Base-by-base conservation (phyloP, 768 basidiomycete species). In the Kwoniella bestiolae region DNA sequence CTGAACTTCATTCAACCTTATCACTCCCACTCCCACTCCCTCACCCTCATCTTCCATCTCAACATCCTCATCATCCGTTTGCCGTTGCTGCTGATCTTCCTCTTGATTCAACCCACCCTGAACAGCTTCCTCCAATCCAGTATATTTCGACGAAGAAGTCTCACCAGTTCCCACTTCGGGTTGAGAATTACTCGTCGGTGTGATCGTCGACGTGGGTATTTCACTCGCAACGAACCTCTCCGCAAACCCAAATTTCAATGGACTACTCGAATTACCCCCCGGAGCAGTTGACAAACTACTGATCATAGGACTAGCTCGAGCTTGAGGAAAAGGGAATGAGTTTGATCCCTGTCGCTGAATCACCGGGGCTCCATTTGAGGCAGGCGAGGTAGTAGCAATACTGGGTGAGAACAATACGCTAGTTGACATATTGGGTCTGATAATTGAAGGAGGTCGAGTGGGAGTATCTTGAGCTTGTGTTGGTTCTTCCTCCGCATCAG, bases 241-340 rank as follows among this genome's bases (percentile, higher is more conserved):
- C n/a, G 52, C 52, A 21, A 55, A 55, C 2, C 52, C 52, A 26
- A 55, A 55, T 55, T 32, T 32, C 18, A 55, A 3, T 32, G 52
- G 52, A 55, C 32, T 55, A n/a, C 23, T 55, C 12, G 52, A n/a
- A 11, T n/a, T 21, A 8, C 12, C 16, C 32, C 23, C 52, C 12
- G 31, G 21, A 55, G 31, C 14, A 8, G 31, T 2, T 3, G 32
- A 1, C 31, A 29, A 6, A 8, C 8, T 41, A 2, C 18, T 41
- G 0, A 16, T 11, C 18, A 41, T 41, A 34, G 5, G 29, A 26
- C 12, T 18, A n/a, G 52, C 18, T n/a, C 32, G 29, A n/a, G 52
- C 3, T 7, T 23, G 52, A 55, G 52, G 31, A 26, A 51, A 51
- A 51, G 50, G 50, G 50, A 51, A 26, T 47, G 46, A 47, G 12